Evolutionary conservation across 1,284 basidiomycete species (phyloP).

Genomic region (Singerocomus inundabilis): DNA sequence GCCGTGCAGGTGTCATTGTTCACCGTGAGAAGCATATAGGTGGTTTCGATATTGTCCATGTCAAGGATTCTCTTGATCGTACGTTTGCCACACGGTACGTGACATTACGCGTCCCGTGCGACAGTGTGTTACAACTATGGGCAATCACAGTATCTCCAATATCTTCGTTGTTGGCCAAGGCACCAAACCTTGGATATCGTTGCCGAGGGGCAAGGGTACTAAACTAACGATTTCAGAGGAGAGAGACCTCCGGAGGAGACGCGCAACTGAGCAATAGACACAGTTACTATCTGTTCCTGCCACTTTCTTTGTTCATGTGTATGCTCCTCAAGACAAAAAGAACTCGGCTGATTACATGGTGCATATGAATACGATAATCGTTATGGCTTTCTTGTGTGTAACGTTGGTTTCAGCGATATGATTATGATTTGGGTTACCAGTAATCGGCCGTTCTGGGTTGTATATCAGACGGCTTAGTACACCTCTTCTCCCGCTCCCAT

Average conservation of each 20-base stretch:
- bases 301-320: constrained; percentile 26
- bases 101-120: background rate
- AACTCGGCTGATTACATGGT: constrained; percentile 17
- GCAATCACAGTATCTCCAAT: constrained; percentile 76
- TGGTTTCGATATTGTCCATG: constrained; percentile 97
- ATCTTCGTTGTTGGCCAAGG: constrained; percentile 98
- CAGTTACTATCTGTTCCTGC: constrained; percentile 18
- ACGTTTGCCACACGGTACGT: constrained; percentile 93
- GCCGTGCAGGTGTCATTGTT: constrained; percentile 93
- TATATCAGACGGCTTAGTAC: constrained; percentile 51
- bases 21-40: constrained; percentile 97
- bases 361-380: background rate
- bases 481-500: constrained; percentile 81
- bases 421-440: constrained; percentile 46
- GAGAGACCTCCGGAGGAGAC: constrained; percentile 77
- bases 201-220: constrained; percentile 98
- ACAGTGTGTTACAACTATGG: constrained; percentile 4
- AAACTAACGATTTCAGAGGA: constrained; percentile 91
- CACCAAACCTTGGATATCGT: constrained; percentile 93
- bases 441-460: constrained; percentile 63
- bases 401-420: background rate
- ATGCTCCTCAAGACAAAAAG: constrained; percentile 24
- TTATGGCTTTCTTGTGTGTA: no score
- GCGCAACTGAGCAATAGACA: constrained; percentile 58
- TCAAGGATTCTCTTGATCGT: constrained; percentile 93